These are phyloP conservation scores for Ustilago lituana DNA, from an alignment of 1,284 basidiomycete species.

Conservation along the genomic window DNA sequence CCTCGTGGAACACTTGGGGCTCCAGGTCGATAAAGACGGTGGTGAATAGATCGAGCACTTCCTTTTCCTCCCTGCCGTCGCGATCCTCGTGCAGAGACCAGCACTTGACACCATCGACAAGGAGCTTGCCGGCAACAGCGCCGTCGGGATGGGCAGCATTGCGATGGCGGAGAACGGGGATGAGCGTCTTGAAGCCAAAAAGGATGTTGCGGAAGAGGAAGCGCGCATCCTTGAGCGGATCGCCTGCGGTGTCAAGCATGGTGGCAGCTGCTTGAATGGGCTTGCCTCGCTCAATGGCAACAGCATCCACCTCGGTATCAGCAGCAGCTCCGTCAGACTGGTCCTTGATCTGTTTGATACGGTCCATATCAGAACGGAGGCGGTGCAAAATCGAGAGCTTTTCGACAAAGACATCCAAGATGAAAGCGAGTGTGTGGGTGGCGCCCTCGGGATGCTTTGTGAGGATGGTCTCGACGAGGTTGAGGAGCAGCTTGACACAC, in stretches of 20 bases:
- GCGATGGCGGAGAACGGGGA: slow-evolving; percentile 81
- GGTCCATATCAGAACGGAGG: slow-evolving; percentile 56
- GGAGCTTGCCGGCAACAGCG: slow-evolving; percentile 85
- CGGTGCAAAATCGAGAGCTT: slow-evolving; percentile 82
- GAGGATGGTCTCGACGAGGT: slow-evolving; percentile 84
- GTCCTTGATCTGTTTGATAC: slow-evolving; percentile 38
- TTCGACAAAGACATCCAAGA: slow-evolving; percentile 86
- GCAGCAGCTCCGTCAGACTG: slow-evolving; percentile 18
- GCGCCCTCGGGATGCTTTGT: slow-evolving; percentile 70
- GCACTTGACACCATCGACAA: slow-evolving; percentile 84
- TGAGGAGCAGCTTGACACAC: slow-evolving; percentile 92
- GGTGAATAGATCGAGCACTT: slow-evolving; percentile 86
- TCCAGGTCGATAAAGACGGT: slow-evolving; percentile 69
- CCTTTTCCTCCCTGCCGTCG: slow-evolving; percentile 79
- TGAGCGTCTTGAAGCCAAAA: slow-evolving; percentile 86
- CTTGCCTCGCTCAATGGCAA: slow-evolving; percentile 69
- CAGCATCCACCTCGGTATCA: slow-evolving; percentile 26
- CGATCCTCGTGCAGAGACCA: slow-evolving; percentile 83
- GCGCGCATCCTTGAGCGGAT: slow-evolving; percentile 72
- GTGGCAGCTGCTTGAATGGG: slow-evolving; percentile 68
- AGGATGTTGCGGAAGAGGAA: slow-evolving; percentile 87
- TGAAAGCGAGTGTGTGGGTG: slow-evolving; percentile 75
- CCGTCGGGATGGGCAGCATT: slow-evolving; percentile 84
- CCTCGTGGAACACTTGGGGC: slow-evolving; percentile 65
- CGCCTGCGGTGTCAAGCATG: slow-evolving; percentile 68